A percentile compares a stretch with the other conserved stretches of the same genome.
These are phyloP conservation scores for Apiospora arundinis DNA, from an alignment of 2,329 filamentous ascomycete species.

Conservation along the genomic window DNA sequence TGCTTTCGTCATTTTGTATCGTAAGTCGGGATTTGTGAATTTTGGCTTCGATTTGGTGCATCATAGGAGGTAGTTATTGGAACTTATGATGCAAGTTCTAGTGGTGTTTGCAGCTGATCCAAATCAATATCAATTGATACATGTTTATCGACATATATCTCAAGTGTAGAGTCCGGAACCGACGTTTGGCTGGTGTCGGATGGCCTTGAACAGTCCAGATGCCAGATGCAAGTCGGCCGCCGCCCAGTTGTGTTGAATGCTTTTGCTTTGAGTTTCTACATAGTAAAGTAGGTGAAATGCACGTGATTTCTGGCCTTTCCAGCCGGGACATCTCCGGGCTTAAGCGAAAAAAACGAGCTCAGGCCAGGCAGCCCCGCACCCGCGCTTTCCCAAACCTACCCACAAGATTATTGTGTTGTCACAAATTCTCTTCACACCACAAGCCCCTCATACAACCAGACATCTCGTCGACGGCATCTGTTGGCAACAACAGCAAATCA, in stretches of 20 bases:
- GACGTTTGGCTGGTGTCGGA: not conserved
- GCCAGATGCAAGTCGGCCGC: too few relatives aligned
- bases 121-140: not conserved
- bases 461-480: conserved; percentile 18
- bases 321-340: conserved; percentile 18
- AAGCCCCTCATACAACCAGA: conserved; percentile 17
- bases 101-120: not conserved
- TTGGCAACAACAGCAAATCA: conserved; percentile 18
- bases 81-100: not conserved
- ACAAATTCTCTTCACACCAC: conserved; percentile 19
- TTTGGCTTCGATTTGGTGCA: conserved; percentile 1
- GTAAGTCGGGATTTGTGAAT: not conserved
- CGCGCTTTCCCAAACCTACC: conserved; percentile 17
- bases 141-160: not conserved
- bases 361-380: conserved; percentile 12
- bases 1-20: not conserved
- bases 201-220: not conserved
- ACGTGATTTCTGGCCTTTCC: conserved; percentile 1
- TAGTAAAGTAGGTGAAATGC: not conserved
- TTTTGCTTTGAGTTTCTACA: not conserved
- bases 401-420: conserved; percentile 18
- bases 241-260: not conserved
- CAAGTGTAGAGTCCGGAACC: not conserved
- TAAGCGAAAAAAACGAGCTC: conserved; percentile 13
- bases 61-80: not conserved